Evolutionary conservation across 495 filamentous ascomycete genomes (phyloP), one percentile per base, ranked within the genome.

Genomic region (Gamarada debralockiae): DNA sequence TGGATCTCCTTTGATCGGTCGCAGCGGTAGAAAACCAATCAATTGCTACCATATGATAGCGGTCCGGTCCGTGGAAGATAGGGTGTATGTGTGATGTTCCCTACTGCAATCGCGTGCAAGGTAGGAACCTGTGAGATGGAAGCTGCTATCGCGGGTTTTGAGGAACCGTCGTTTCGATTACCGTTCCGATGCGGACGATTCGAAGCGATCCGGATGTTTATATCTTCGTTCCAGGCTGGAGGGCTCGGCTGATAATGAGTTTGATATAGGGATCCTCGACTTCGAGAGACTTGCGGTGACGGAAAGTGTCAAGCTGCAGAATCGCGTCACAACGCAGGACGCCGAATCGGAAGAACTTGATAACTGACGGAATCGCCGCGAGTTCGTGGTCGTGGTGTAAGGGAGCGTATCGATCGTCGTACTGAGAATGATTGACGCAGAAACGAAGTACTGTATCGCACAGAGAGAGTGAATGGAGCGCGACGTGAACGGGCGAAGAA

Each of bases 221-320:
- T 44, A 45, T 45, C 40, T 37, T 50, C 39, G 47, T 18, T 51
- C 53, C 50, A 37, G 53, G 7, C 53, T 55, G 40, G 7, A 33
- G 20, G 22, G 14, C 14, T 10, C 31, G 14, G 21, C 12, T 39
- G 48, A 37, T 39, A 39, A 50, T 24, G 36, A 18, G 13, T 22
- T n/a, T 18, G 17, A 24, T 38, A 50, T 50, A 39, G 12, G 18
- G 9, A 23, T 15, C 25, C 7, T 13, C 25, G 17, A 4, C 7
- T 12, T 22, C 13, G 20, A 18, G 24, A 17, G 14, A 3, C 2
- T 22, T 50, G 48, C 21, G 34, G 34, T 39, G 48, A 50, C 31
- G 29, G 34, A 17, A 24, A 25, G 33, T n/a, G 20, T 12, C 31
- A 33, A 43, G 18, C 21, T 52, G 50, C 50, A 52, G 50, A 40